Evolutionary conservation across 768 basidiomycete species (phyloP).

Genomic region (Neoboletus brunneissimus): DNA sequence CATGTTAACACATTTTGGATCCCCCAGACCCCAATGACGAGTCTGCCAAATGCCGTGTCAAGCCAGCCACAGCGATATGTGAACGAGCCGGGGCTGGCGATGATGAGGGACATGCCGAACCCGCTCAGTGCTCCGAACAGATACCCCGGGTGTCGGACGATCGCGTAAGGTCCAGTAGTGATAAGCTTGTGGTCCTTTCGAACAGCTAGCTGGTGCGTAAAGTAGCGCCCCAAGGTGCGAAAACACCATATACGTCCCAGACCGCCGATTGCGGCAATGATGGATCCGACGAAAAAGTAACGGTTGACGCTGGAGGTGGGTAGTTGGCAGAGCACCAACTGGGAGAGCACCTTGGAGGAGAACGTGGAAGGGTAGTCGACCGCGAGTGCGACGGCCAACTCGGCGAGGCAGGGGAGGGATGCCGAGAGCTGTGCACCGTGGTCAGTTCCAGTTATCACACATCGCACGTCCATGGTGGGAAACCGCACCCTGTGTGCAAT

Average conservation of each 20-base stretch:
- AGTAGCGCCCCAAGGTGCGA: conserved; percentile 31
- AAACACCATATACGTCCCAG: conserved; percentile 38
- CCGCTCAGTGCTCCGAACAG: conserved; percentile 21
- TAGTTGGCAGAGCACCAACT: conserved; percentile 13
- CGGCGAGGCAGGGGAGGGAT: conserved; percentile 31
- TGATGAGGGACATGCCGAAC: conserved; percentile 32
- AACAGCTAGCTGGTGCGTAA: conserved; percentile 36
- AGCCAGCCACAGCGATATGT: conserved; percentile 28
- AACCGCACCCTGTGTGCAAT: conserved; percentile 23
- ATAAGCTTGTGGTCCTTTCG: conserved; percentile 31
- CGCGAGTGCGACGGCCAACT: conserved; percentile 22
- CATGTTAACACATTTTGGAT: conserved; percentile 24
- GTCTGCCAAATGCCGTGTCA: conserved; percentile 12
- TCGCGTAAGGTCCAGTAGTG: conserved; percentile 34
- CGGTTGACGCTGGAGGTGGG: conserved; percentile 22
- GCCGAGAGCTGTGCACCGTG: conserved; percentile 19
- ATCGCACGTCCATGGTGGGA: neutral
- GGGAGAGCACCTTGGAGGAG: conserved; percentile 24
- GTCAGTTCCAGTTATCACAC: conserved; percentile 1
- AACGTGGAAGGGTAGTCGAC: conserved; percentile 10
- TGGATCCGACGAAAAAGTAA: conserved; percentile 31
- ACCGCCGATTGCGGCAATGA: conserved; percentile 28
- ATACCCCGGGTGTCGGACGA: conserved; percentile 39
- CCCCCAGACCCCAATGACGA: conserved; percentile 28
- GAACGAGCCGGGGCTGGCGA: conserved; percentile 32